Conservation (phyloP, 768 basidiomycete genomes). For the Pleurotus eryngii region DNA sequence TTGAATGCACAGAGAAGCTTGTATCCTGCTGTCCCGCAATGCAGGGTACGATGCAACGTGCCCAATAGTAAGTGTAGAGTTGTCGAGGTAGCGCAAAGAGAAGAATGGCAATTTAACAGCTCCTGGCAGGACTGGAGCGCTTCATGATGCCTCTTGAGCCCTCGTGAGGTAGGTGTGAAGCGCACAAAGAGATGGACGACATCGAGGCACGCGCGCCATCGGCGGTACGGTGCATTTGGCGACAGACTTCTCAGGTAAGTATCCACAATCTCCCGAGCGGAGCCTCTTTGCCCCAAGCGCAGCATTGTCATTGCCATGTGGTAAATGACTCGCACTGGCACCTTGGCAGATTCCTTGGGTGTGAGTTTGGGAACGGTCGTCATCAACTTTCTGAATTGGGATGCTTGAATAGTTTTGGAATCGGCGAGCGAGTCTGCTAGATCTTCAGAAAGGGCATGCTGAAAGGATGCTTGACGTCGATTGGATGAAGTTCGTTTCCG, state of each 20-base stretch:
- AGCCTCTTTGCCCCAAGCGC: conserved; percentile 28
- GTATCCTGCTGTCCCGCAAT: conserved; percentile 54
- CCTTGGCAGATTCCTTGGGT: conserved; percentile 26
- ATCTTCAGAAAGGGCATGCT: conserved; percentile 5
- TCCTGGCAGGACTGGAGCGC: conserved; percentile 40
- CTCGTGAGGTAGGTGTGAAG: conserved; percentile 26
- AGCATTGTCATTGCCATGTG: conserved; percentile 47
- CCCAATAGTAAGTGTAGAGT: conserved; percentile 60
- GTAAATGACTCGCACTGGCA: conserved; percentile 41
- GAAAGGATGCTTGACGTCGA: conserved; percentile 23
- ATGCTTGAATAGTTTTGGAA: not conserved
- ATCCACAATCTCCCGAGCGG: conserved; percentile 43
- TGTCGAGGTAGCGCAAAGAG: conserved; percentile 51
- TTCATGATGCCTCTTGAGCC: conserved; percentile 41
- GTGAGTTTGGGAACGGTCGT: conserved; percentile 35
- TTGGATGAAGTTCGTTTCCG: conserved; percentile 40
- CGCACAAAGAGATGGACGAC: conserved; percentile 55
- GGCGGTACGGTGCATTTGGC: conserved; percentile 28
- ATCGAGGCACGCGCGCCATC: conserved; percentile 37
- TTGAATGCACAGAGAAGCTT: conserved; percentile 42
- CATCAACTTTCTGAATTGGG: conserved; percentile 38
- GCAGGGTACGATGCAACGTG: conserved; percentile 42
- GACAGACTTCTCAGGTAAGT: conserved; percentile 52
- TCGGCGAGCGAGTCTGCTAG: not conserved
- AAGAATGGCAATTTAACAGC: conserved; percentile 43